Evolutionary conservation across 305 asterid genomes (phyloP), one percentile per base, ranked within the genome.

Genomic region (Fraxinus sp.): DNA sequence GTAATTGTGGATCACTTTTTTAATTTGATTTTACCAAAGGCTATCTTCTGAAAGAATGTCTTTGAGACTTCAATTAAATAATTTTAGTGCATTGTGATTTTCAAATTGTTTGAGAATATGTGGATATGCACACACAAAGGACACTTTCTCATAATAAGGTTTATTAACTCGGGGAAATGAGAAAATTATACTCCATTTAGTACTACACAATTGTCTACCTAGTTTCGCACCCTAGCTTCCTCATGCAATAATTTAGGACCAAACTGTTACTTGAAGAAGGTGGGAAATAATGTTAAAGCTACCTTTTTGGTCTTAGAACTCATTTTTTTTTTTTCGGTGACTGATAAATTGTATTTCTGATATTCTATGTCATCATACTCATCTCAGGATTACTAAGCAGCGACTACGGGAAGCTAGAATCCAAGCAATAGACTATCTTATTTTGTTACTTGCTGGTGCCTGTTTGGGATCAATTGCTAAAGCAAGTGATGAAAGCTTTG

Each of bases 401-500:
- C 86, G 99, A 57, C 85, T 95, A 59, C 90, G 97, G 75, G 99
- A 95, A 85, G 98, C 96, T 16, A 89, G 90, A 84, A 88, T 86
- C 81, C 97, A 92, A 86, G 87, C 90, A 9, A 91, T 94, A 39
- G 99, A 95, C 83, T 94, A 78, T 81, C 96, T 95, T 66, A 95
- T 95, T 81, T 77, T 95, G 86, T 74, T 95, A 87, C 93, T 95
- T 74, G 99, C 99, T 28, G 99, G 99, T 41, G 93, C 94, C 81
- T 95, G 97, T 87, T 90, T 95, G 90, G 99, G 99, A 74, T 86
- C 91, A 79, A 81, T 93, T 4, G 86, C 97, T 44, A 94, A 94
- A 91, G 89, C 89, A 72, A 90, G 93, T 3, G 99, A 94, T 18
- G 96, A 88, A 79, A 94, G 86, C 78, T 95, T 95, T 76, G 97